These are phyloP conservation scores for Eragrostis curvula DNA, from an alignment of 176 grass and related monocot species.

Conservation along the genomic window DNA sequence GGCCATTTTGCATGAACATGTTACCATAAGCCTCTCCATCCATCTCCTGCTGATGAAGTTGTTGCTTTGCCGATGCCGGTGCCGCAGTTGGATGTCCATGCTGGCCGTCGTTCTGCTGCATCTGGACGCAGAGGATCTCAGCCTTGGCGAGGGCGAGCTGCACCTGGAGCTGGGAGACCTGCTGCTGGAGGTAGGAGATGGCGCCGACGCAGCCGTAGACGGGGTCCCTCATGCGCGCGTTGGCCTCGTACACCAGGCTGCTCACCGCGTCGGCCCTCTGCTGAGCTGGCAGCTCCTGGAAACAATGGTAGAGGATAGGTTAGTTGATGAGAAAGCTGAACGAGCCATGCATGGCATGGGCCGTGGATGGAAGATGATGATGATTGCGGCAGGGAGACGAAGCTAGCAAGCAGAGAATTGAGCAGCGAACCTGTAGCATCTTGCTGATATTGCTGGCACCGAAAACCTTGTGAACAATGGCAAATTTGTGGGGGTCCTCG, in stretches of 20 bases:
- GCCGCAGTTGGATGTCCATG: background rate
- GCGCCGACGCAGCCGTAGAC: conserved; percentile 87
- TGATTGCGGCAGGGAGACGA: no score
- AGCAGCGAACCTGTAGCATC: conserved; percentile 86
- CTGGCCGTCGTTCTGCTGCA: background rate
- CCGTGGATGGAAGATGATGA: no score
- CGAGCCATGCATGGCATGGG: background rate
- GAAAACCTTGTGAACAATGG: conserved; percentile 78
- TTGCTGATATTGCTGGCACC: conserved; percentile 90
- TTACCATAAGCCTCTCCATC: conserved; percentile 19
- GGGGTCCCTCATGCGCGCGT: conserved; percentile 69
- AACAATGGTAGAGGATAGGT: background rate
- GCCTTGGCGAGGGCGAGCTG: conserved; percentile 74
- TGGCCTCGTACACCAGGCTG: conserved; percentile 92
- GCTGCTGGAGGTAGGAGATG: conserved; percentile 80
- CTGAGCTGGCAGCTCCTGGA: conserved; percentile 58
- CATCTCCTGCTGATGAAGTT: conserved; percentile 27
- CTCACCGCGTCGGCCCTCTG: conserved; percentile 72
- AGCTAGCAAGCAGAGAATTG: background rate
- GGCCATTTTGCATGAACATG: conserved; percentile 41
- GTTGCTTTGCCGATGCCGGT: background rate
- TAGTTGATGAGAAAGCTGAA: no score
- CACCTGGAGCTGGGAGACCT: conserved; percentile 74
- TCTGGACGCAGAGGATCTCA: conserved; percentile 58
- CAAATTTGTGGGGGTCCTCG: conserved; percentile 74